These are phyloP conservation scores for Blastobotrys terrestris DNA, from an alignment of 805 yeast species.

Conservation along the genomic window DNA sequence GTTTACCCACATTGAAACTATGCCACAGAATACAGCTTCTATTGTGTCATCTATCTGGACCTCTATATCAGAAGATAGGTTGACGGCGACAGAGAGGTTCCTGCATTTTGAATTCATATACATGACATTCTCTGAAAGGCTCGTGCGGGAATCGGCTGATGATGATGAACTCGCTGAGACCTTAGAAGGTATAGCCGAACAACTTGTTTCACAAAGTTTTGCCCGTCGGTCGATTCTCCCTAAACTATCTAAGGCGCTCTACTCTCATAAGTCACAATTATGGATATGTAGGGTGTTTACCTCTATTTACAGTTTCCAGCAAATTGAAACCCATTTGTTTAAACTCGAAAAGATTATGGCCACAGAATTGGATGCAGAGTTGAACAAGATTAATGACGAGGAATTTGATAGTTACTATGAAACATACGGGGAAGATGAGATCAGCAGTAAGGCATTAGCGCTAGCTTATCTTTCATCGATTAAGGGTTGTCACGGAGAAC, in stretches of 20 bases:
- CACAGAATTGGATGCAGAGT: slow-evolving; percentile 38
- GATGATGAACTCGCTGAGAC: slow-evolving; percentile 26
- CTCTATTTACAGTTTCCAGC: slow-evolving; percentile 42
- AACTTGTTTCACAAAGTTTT: slow-evolving; percentile 27
- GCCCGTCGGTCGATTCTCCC: slow-evolving; percentile 71
- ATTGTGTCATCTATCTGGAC: slow-evolving; percentile 44
- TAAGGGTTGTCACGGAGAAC: slow-evolving; percentile 8
- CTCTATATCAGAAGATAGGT: slow-evolving; percentile 48
- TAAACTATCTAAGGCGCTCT: slow-evolving; percentile 42
- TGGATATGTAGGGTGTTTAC: slow-evolving; percentile 53
- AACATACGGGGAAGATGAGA: slow-evolving; percentile 55
- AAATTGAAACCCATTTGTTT: slow-evolving; percentile 51
- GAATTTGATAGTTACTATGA: slow-evolving; percentile 38
- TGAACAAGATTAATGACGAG: slow-evolving; percentile 24
- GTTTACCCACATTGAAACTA: neutral
- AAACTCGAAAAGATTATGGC: slow-evolving; percentile 55
- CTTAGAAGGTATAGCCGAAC: slow-evolving; percentile 26
- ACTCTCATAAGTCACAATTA: slow-evolving; percentile 23
- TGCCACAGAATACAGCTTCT: neutral
- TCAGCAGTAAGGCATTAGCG: slow-evolving; percentile 45
- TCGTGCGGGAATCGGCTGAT: slow-evolving; percentile 31
- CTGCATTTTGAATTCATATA: slow-evolving; percentile 55
- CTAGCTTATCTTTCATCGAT: slow-evolving; percentile 39
- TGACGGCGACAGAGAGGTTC: slow-evolving; percentile 57
- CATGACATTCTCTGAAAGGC: slow-evolving; percentile 38